phyloP scores from a whole-genome alignment of 495 filamentous ascomycete genomes.

The Penicillium odoratum region DNA sequence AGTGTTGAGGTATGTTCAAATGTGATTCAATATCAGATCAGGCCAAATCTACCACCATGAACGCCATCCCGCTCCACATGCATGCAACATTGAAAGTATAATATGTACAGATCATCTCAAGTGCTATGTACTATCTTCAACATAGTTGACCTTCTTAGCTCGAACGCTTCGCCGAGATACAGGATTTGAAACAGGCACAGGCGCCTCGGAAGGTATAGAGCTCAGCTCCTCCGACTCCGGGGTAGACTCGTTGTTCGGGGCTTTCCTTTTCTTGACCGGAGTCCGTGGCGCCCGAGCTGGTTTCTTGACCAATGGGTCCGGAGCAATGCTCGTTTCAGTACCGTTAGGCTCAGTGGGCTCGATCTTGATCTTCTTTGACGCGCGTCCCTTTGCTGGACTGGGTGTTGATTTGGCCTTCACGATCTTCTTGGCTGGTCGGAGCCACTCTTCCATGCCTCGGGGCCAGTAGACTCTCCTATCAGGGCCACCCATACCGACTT shows the following conservation, averaged over 20 bases:
- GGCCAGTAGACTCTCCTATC: conserved; percentile 93
- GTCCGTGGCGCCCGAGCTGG: conserved; percentile 16
- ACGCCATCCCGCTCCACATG: not conserved
- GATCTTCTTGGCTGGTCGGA: conserved; percentile 73
- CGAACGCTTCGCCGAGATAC: conserved; percentile 35
- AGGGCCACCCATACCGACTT: conserved; percentile 85
- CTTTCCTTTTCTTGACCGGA: conserved; percentile 40
- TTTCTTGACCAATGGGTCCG: conserved; percentile 29
- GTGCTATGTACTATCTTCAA: conserved; percentile 39
- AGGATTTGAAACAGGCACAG: conserved; percentile 6
- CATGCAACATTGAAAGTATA: not conserved
- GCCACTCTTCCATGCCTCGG: conserved; percentile 83
- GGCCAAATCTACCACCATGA: not conserved
- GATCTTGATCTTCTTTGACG: conserved; percentile 25
- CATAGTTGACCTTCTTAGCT: conserved; percentile 47
- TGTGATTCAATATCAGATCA: too few species aligned
- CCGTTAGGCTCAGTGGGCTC: conserved; percentile 9
- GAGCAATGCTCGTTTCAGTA: not conserved
- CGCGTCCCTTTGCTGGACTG: conserved; percentile 24
- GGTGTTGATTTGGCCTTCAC: conserved; percentile 54
- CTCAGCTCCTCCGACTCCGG: conserved; percentile 28
- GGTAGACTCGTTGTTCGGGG: conserved; percentile 25
- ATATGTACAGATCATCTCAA: conserved; percentile 5
- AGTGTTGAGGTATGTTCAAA: too few species aligned
- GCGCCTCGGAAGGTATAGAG: conserved; percentile 13